Evolutionary conservation across 1,284 basidiomycete species (phyloP).

Genomic region (Ganoderma lingzhi): DNA sequence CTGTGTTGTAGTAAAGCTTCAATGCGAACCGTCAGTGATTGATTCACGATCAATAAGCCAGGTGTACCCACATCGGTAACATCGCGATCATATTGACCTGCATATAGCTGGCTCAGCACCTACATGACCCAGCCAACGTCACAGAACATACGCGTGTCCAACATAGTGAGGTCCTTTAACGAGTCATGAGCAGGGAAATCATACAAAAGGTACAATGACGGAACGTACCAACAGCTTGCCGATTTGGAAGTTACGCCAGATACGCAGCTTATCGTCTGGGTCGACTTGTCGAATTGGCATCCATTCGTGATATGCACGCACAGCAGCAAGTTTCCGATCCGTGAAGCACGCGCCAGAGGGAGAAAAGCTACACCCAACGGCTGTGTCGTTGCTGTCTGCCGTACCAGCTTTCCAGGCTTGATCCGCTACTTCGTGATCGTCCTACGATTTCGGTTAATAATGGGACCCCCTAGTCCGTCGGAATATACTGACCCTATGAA

Average conservation of each 20-base stretch:
- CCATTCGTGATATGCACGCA: constrained; percentile 75
- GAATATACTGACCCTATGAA: neutral
- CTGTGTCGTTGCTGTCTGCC: constrained; percentile 68
- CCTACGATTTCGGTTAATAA: constrained; percentile 40
- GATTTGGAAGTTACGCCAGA: constrained; percentile 74
- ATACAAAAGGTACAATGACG: neutral
- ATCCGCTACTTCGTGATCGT: constrained; percentile 72
- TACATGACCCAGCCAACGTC: neutral
- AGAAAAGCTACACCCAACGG: constrained; percentile 61
- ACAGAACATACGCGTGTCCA: constrained; percentile 61
- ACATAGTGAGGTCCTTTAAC: constrained; percentile 58
- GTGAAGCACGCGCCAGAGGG: constrained; percentile 67
- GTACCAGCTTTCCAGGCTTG: constrained; percentile 73
- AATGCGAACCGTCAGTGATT: constrained; percentile 2
- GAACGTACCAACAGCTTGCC: constrained; percentile 57
- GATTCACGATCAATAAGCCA: neutral
- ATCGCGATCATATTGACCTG: constrained; percentile 69
- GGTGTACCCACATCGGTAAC: constrained; percentile 59
- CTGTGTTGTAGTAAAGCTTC: constrained; percentile 65
- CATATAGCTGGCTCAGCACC: neutral
- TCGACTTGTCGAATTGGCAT: constrained; percentile 74
- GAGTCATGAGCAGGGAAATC: constrained; percentile 12
- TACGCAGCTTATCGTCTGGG: constrained; percentile 65
- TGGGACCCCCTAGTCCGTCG: neutral
- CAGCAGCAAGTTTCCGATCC: constrained; percentile 68